phyloP scores from a whole-genome alignment of 2,329 filamentous ascomycete species.

The Nothopassalora personata region DNA sequence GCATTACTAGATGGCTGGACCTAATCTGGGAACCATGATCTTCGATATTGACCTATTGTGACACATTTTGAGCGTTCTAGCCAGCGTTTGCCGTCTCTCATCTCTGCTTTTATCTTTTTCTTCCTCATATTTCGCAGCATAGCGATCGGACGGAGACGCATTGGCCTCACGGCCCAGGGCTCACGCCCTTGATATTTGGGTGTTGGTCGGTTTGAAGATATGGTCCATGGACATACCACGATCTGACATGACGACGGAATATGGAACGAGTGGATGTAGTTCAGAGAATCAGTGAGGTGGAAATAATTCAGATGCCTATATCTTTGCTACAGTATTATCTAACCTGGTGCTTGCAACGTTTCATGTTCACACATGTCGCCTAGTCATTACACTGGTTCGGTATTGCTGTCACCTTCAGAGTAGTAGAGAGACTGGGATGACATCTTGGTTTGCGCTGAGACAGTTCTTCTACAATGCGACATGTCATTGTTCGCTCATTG shows the following conservation, averaged over 20 bases:
- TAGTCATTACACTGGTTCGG: neutral
- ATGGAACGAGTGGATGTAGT: neutral
- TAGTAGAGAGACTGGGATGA: neutral
- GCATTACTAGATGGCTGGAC: conserved; percentile 7
- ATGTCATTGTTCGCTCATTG: neutral
- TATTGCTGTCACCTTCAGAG: no score
- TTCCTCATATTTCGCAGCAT: neutral
- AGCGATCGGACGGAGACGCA: neutral
- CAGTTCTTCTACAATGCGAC: neutral
- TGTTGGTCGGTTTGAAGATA: neutral
- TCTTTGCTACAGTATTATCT: no score
- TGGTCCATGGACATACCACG: neutral
- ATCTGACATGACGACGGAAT: neutral
- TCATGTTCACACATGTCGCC: neutral
- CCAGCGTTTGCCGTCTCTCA: neutral
- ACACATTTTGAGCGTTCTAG: conserved; percentile 5
- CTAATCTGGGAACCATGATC: conserved; percentile 1
- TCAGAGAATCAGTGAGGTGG: neutral
- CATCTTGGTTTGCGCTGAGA: neutral
- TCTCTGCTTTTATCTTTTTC: neutral
- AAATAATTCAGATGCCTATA: no score
- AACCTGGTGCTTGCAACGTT: neutral
- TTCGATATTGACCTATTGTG: neutral
- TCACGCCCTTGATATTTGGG: neutral
- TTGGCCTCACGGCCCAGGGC: neutral